Conservation (phyloP, 2,329 filamentous ascomycete genomes). For the Ascomycota sp. region DNA sequence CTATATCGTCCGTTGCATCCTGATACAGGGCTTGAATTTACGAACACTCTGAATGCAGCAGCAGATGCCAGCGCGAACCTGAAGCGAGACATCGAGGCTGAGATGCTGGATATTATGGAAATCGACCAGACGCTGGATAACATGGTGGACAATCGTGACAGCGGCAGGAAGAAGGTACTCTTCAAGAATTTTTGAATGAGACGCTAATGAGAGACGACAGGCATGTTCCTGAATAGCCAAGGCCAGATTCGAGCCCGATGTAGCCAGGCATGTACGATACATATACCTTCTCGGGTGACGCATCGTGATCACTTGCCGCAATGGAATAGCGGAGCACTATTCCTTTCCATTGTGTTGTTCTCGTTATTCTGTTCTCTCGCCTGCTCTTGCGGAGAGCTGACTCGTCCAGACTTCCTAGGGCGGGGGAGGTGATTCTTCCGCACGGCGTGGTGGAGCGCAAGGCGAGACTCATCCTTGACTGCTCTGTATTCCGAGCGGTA, state of each 20-base stretch:
- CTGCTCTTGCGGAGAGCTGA: neutral
- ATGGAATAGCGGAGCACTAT: neutral
- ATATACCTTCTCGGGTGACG: constrained; percentile 2
- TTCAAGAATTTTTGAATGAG: constrained; percentile 19
- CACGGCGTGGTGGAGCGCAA: constrained; percentile 57
- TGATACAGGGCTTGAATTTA: constrained; percentile 24
- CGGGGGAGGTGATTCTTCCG: constrained; percentile 18
- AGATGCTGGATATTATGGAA: constrained; percentile 43
- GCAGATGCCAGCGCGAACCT: constrained; percentile 28
- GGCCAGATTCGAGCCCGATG: neutral
- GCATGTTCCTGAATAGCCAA: neutral
- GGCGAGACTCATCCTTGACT: constrained; percentile 51
- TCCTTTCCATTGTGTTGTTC: neutral
- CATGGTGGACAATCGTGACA: constrained; percentile 27
- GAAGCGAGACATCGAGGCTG: constrained; percentile 32
- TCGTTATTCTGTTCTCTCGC: neutral
- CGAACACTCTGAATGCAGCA: constrained; percentile 26
- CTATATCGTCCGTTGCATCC: constrained; percentile 10
- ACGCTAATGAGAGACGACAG: constrained; percentile 6
- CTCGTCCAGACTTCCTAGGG: too few species aligned
- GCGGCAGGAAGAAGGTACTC: constrained; percentile 27
- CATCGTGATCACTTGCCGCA: neutral
- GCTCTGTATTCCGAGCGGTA: constrained; percentile 60
- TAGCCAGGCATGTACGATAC: constrained; percentile 6
- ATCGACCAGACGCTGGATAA: constrained; percentile 36